Conservation (phyloP, 2,329 filamentous ascomycete species). For the Claviceps monticola region DNA sequence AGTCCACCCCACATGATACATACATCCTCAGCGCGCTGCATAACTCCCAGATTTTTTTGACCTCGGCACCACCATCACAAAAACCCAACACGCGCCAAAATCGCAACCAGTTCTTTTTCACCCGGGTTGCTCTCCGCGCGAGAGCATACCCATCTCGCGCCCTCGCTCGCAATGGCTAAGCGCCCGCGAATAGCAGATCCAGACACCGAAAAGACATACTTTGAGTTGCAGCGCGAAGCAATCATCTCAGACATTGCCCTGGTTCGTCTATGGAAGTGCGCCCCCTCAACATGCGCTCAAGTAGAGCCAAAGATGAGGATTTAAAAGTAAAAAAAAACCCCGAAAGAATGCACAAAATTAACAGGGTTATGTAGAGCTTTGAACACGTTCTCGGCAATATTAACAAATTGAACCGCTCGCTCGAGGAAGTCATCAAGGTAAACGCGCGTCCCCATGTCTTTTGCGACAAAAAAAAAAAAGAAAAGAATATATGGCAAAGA, state of each 20-base stretch:
- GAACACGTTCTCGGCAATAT: conserved; percentile 91
- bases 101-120: too few relatives aligned
- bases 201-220: conserved; percentile 42
- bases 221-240: conserved; percentile 61
- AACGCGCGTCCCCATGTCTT: not conserved
- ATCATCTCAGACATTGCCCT: conserved; percentile 60
- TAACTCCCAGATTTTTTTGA: not conserved
- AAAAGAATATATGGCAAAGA: not conserved
- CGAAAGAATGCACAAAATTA: not conserved
- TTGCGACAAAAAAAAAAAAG: not conserved
- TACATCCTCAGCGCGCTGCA: not conserved
- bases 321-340: not conserved
- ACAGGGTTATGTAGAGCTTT: conserved; percentile 38
- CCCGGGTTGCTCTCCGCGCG: too few relatives aligned
- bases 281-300: not conserved
- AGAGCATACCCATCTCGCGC: not conserved
- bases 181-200: conserved; percentile 9
- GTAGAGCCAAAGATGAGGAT: not conserved
- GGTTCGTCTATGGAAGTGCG: conserved; percentile 28
- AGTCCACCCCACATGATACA: not conserved
- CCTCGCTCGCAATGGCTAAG: conserved; percentile 3
- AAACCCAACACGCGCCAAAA: not conserved
- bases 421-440: conserved; percentile 85
- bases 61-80: not conserved
- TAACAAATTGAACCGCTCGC: conserved; percentile 82